Conservation (phyloP, 208 protist genomes). For the Acanthamoeba sp. region DNA sequence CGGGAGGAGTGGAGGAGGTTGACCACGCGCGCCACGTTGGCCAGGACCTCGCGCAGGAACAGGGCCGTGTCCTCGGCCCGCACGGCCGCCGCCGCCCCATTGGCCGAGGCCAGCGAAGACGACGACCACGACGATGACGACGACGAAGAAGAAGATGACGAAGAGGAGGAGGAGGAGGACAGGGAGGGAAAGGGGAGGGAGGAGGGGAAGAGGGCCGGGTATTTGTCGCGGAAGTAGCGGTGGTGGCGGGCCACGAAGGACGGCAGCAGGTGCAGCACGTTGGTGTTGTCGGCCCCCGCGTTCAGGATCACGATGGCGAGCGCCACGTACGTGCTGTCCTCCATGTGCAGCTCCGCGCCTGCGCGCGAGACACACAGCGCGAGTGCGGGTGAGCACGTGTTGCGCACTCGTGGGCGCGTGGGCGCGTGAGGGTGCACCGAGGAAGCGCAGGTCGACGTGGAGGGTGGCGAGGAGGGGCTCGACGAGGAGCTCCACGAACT, state of each 20-base stretch:
- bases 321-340: constrained; percentile 26
- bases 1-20: neutral
- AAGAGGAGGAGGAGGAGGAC: neutral
- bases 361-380: neutral
- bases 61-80: neutral
- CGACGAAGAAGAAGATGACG: neutral
- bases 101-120: too few relatives aligned
- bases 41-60: neutral
- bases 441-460: constrained; percentile 24
- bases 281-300: constrained; percentile 4
- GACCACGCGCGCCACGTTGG: neutral
- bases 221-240: constrained; percentile 51
- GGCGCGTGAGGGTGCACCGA: neutral
- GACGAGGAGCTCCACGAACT: constrained; percentile 62
- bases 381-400: too few relatives aligned
- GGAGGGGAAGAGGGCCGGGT: constrained; percentile 3
- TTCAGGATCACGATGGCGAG: constrained; percentile 8
- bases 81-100: too few relatives aligned
- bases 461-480: neutral
- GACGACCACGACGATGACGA: neutral
- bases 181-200: neutral
- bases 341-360: neutral
- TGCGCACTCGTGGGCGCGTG: too few relatives aligned
- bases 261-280: constrained; percentile 41
- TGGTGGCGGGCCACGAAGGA: constrained; percentile 16